A percentile compares a stretch with the other conserved stretches of the same genome.
Conservation (phyloP, 2,329 filamentous ascomycete genomes). For the Arthrobotrys entomopaga region DNA sequence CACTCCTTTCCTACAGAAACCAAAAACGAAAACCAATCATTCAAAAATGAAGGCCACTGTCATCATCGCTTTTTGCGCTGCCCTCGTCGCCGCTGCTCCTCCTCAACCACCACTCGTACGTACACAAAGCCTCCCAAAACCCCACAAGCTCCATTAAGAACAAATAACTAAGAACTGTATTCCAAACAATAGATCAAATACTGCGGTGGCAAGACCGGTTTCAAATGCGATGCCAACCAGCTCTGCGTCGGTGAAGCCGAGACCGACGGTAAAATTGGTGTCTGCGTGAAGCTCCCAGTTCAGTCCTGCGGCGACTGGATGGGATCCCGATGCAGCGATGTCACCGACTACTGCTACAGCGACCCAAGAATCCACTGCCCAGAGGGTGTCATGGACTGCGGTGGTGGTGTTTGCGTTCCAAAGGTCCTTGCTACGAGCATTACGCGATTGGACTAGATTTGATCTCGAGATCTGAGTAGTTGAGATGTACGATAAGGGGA, state of each 20-base stretch:
- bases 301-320: slow-evolving; percentile 32
- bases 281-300: slow-evolving; percentile 9
- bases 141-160: neutral
- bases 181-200: neutral
- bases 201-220: slow-evolving; percentile 20
- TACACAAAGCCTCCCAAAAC: neutral
- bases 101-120: slow-evolving; percentile 8
- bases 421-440: slow-evolving; percentile 1
- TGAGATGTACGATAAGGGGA: too few species aligned
- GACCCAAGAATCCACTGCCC: slow-evolving; percentile 46
- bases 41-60: slow-evolving; percentile 44
- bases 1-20: neutral
- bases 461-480: neutral
- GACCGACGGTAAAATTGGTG: slow-evolving; percentile 22
- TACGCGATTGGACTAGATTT: slow-evolving; percentile 23
- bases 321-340: slow-evolving; percentile 7
- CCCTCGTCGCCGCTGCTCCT: slow-evolving; percentile 25
- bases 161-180: too few species aligned
- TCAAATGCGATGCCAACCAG: slow-evolving; percentile 7
- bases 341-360: slow-evolving; percentile 27
- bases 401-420: slow-evolving; percentile 39
- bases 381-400: slow-evolving; percentile 33
- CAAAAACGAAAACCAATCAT: neutral
- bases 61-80: slow-evolving; percentile 33
- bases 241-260: slow-evolving; percentile 38